Evolutionary conservation across 1,139 yeast species (phyloP).

Genomic region (Hansenula sp.): DNA sequence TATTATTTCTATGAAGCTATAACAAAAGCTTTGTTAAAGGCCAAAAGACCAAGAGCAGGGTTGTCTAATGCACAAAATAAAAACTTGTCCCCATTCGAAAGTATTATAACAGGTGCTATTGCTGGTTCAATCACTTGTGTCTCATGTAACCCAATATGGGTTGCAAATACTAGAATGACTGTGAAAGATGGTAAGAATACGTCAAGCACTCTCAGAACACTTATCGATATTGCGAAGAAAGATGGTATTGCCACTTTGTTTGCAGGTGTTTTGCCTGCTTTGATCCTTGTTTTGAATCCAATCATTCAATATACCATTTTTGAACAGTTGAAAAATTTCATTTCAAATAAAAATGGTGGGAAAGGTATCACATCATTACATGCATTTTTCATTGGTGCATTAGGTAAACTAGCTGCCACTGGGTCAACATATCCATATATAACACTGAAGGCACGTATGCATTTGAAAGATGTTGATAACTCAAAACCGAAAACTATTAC

Average conservation of each 20-base stretch:
- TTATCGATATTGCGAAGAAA: slow-evolving; percentile 57
- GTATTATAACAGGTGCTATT: slow-evolving; percentile 75
- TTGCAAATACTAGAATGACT: slow-evolving; percentile 86
- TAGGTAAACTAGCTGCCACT: slow-evolving; percentile 87
- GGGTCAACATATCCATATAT: slow-evolving; percentile 86
- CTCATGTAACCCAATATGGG: slow-evolving; percentile 95
- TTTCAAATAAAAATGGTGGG: slow-evolving; percentile 46
- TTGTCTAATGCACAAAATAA: slow-evolving; percentile 14
- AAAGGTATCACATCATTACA: slow-evolving; percentile 34
- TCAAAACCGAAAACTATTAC: slow-evolving; percentile 16
- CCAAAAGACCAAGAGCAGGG: slow-evolving; percentile 21
- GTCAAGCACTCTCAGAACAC: slow-evolving; percentile 45
- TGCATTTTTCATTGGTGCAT: slow-evolving; percentile 84
- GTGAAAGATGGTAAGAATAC: slow-evolving; percentile 35
- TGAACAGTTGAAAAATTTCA: slow-evolving; percentile 74
- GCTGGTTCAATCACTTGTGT: slow-evolving; percentile 88
- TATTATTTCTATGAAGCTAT: slow-evolving; percentile 85
- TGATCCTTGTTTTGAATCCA: slow-evolving; percentile 82
- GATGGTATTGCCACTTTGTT: slow-evolving; percentile 76
- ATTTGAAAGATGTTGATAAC: slow-evolving; percentile 37
- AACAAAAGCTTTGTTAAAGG: slow-evolving; percentile 47
- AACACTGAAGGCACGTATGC: slow-evolving; percentile 87
- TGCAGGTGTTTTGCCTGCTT: slow-evolving; percentile 84
- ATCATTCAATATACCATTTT: slow-evolving; percentile 88
- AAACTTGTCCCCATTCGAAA: slow-evolving; percentile 57